These are phyloP conservation scores for Penicillium daleae DNA, from an alignment of 495 filamentous ascomycete species.

Conservation along the genomic window DNA sequence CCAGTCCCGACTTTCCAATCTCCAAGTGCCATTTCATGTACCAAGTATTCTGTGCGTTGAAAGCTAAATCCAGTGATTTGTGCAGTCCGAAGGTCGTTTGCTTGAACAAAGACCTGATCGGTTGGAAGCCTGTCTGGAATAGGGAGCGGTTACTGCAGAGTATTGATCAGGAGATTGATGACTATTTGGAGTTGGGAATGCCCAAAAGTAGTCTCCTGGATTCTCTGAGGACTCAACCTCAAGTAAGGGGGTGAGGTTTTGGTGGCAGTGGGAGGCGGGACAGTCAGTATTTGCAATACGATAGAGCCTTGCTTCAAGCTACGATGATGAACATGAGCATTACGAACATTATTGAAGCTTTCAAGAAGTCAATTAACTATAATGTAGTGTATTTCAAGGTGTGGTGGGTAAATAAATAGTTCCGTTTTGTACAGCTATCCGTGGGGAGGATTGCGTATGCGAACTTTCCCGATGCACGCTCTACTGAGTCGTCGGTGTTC, in stretches of 20 bases:
- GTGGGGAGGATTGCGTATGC: too few relatives aligned
- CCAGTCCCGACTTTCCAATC: too few relatives aligned
- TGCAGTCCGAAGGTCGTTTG: constrained; percentile 1
- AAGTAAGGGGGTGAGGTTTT: constrained; percentile 2
- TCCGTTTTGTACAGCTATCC: not conserved
- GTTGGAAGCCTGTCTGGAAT: constrained; percentile 13
- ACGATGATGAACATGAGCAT: not conserved
- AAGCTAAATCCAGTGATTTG: not conserved
- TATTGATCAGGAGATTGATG: constrained; percentile 11
- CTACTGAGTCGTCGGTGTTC: too few relatives aligned
- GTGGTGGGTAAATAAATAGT: not conserved
- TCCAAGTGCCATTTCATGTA: too few relatives aligned
- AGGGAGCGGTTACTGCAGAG: constrained; percentile 5
- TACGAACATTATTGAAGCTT: not conserved
- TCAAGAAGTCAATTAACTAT: not conserved
- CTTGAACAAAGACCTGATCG: constrained; percentile 5
- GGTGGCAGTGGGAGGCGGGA: not conserved
- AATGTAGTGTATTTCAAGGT: not conserved
- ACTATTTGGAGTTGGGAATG: constrained; percentile 14
- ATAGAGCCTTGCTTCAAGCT: not conserved
- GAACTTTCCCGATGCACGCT: too few relatives aligned
- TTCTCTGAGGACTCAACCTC: not conserved
- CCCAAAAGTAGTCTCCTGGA: constrained; percentile 10
- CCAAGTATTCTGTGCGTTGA: accelerated
- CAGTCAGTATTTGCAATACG: not conserved